Evolutionary conservation across 352 stramenopile species (phyloP).

Genomic region (Globisporangium mamillatum): DNA sequence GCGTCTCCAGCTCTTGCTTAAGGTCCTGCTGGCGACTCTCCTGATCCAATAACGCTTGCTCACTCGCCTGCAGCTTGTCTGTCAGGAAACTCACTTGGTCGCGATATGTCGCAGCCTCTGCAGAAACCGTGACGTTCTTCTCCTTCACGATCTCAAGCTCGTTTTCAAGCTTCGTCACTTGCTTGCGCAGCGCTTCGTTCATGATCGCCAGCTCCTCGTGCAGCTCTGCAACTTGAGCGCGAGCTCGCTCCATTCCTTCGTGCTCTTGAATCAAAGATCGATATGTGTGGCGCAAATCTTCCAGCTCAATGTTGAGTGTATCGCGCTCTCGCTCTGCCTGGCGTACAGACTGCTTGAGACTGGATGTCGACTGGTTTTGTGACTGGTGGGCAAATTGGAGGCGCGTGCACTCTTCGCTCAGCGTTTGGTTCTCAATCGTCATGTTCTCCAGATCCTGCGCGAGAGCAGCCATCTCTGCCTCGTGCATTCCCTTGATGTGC

Average conservation of each 20-base stretch:
- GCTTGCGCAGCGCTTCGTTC: constrained; percentile 69
- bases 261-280: constrained; percentile 68
- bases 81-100: constrained; percentile 83
- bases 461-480: constrained; percentile 59
- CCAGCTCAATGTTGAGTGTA: constrained; percentile 66
- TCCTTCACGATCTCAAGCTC: constrained; percentile 47
- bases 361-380: constrained; percentile 45
- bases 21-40: constrained; percentile 26
- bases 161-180: constrained; percentile 55
- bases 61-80: constrained; percentile 57
- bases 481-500: constrained; percentile 64
- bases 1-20: constrained; percentile 46
- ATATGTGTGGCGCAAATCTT: constrained; percentile 75
- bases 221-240: constrained; percentile 45
- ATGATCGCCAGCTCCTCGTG: constrained; percentile 56
- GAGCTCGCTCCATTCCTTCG: constrained; percentile 62
- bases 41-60: constrained; percentile 36
- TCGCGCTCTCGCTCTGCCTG: constrained; percentile 69
- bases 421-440: constrained; percentile 82
- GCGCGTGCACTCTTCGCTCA: constrained; percentile 75
- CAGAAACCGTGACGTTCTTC: constrained; percentile 54
- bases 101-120: constrained; percentile 58
- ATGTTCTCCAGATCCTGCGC: constrained; percentile 85
- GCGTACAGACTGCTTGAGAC: constrained; percentile 53
- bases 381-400: constrained; percentile 56